Percentiles rank a stretch among this genome's conserved stretches.
phyloP scores from a whole-genome alignment of 1,284 basidiomycete genomes.

The Erythrobasidium hasegawianum region DNA sequence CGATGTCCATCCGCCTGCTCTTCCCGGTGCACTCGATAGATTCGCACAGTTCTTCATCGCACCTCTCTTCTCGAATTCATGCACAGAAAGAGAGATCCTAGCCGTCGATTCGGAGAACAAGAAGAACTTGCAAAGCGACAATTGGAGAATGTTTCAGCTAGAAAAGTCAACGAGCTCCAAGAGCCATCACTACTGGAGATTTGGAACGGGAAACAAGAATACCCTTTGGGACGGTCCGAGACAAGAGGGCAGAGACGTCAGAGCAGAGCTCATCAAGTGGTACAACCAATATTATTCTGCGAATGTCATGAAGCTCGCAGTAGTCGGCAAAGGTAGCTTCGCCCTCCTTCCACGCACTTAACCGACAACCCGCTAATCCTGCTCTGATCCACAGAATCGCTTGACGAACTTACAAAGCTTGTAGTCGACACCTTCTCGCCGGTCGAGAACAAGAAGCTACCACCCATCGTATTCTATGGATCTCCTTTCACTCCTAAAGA shows the following conservation, averaged over 20 bases:
- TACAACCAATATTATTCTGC: conserved; percentile 91
- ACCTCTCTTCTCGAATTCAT: conserved; percentile 84
- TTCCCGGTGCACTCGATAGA: conserved; percentile 78
- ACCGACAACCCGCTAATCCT: no score
- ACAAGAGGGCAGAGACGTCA: conserved; percentile 70
- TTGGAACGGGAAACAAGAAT: conserved; percentile 84
- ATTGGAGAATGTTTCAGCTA: conserved; percentile 95
- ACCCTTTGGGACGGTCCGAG: conserved; percentile 66
- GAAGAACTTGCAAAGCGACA: conserved; percentile 93
- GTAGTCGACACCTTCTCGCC: conserved; percentile 73
- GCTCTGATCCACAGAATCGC: conserved; percentile 66
- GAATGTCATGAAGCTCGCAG: conserved; percentile 84
- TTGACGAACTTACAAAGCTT: conserved; percentile 70
- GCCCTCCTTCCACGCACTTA: no score
- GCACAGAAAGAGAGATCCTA: conserved; percentile 89
- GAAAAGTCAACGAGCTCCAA: conserved; percentile 81
- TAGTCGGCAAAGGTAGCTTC: conserved; percentile 75
- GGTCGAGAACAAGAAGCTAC: conserved; percentile 63
- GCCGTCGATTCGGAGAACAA: conserved; percentile 98
- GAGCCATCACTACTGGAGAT: conserved; percentile 87
- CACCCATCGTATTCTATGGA: conserved; percentile 65
- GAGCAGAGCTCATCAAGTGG: conserved; percentile 90
- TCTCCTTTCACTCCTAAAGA: conserved; percentile 58
- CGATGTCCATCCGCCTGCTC: conserved; percentile 78
- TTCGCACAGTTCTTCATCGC: conserved; percentile 93